Percentiles rank a stretch among this genome's conserved stretches.
These are phyloP conservation scores for Agrostemma githago DNA, from an alignment of 148 eudicot species.

Conservation along the genomic window DNA sequence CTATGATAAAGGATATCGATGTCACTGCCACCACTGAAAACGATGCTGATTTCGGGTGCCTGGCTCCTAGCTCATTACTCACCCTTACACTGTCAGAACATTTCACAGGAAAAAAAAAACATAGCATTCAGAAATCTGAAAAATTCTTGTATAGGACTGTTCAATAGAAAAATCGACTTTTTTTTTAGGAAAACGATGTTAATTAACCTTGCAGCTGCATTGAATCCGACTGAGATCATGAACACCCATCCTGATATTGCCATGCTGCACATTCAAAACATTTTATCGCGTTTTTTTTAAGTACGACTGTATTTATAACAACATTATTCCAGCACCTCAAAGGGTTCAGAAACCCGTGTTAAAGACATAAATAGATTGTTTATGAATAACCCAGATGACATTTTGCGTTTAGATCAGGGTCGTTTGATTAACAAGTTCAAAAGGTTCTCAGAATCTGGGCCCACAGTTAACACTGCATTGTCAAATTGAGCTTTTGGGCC, in stretches of 20 bases:
- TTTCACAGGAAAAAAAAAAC: background rate
- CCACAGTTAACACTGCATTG: no score
- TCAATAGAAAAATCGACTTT: no score
- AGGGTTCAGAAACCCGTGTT: background rate
- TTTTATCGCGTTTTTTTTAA: no score
- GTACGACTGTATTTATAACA: no score
- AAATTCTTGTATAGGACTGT: background rate
- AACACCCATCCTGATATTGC: slow-evolving; percentile 50
- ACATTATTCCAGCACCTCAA: background rate
- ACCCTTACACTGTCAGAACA: slow-evolving; percentile 45
- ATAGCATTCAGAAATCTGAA: background rate
- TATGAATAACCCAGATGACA: no score
- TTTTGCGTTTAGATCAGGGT: no score
- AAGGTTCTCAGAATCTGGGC: no score
- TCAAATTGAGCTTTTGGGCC: no score
- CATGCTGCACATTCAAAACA: slow-evolving; percentile 29
- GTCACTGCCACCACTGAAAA: slow-evolving; percentile 48
- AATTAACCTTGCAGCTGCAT: slow-evolving; percentile 58
- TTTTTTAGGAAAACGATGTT: no score
- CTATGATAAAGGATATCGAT: slow-evolving; percentile 25
- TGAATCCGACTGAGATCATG: slow-evolving; percentile 52
- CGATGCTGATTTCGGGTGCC: slow-evolving; percentile 53
- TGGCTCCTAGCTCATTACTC: slow-evolving; percentile 62
- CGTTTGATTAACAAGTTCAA: no score
- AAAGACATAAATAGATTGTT: no score